Base-by-base conservation (phyloP, 2,329 filamentous ascomycete genomes). In the Claviceps citrina region DNA sequence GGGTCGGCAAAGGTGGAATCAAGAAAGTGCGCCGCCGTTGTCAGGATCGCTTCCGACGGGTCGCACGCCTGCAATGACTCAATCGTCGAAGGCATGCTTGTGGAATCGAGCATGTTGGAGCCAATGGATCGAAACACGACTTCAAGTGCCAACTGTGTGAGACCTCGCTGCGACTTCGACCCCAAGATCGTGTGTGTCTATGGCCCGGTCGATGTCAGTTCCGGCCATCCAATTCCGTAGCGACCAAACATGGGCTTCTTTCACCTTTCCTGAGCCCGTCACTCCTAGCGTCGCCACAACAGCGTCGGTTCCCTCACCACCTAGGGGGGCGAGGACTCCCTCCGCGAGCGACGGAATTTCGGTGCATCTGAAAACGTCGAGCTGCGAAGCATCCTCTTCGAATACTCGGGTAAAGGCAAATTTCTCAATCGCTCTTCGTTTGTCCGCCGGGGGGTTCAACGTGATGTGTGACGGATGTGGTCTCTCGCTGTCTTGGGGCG, bases 111-210 rank as follows among this genome's bases (percentile, higher is more conserved):
- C 40, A 93, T 75, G 43, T 78, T 81, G 15, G 73, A 64, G 43
- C 76, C 76, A 38, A 94, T 76, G 33, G 83, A 89, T 46, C 80
- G 78, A 63, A 93, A 98, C 37, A 96, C 70, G 31, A 93, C 73
- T 54, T 96, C 89, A 40, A 98, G 78, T 0, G 85, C 75, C 53
- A 98, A 79, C 58, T 98, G 91, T 0, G 86, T 93, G 40, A 98
- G 65, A 46, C 91, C 91, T 47, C 89, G 80, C 59, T 95, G 84
- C 18, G 73, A 76, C 49, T 79, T 81, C 10, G 84, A 93, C 41
- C 91, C 91, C 13, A 98, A 73, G 44, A 96, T 94, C 0, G 91
- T 98, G 58, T 98, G 89, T 46, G 84, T 93, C 89, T 95, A 54
- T 16, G 18, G 35, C 24, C 7, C 5, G 19, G 8, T 20, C 26